Evolutionary conservation across 495 filamentous ascomycete genomes (phyloP).

Genomic region (Polyplosphaeria fusca): DNA sequence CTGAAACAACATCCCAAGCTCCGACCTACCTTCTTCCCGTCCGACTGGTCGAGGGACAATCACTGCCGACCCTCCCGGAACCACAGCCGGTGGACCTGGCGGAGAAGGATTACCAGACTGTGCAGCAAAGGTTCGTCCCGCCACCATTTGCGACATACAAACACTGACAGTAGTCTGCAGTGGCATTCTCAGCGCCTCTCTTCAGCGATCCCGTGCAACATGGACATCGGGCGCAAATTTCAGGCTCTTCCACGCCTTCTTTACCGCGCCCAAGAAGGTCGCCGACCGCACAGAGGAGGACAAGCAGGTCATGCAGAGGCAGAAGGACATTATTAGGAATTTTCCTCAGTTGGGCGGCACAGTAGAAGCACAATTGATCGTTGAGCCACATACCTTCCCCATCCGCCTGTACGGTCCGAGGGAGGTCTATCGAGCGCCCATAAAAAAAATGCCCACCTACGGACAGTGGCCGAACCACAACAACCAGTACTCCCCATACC

Average conservation of each 20-base stretch:
- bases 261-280: slow-evolving; percentile 43
- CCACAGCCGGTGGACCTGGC: slow-evolving; percentile 65
- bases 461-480: slow-evolving; percentile 29
- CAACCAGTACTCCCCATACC: slow-evolving; percentile 19
- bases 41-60: slow-evolving; percentile 61
- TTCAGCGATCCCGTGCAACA: slow-evolving; percentile 78
- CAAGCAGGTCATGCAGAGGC: slow-evolving; percentile 61
- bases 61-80: slow-evolving; percentile 68
- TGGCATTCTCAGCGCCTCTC: slow-evolving; percentile 76
- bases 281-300: slow-evolving; percentile 64
- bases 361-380: slow-evolving; percentile 58
- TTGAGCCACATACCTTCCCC: slow-evolving; percentile 90
- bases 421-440: slow-evolving; percentile 44
- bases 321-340: slow-evolving; percentile 79
- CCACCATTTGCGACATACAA: too few relatives aligned
- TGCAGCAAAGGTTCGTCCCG: slow-evolving; percentile 71
- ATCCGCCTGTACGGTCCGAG: slow-evolving; percentile 82
- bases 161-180: too few relatives aligned
- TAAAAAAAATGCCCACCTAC: slow-evolving; percentile 32
- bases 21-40: slow-evolving; percentile 55
- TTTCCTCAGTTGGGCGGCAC: slow-evolving; percentile 61
- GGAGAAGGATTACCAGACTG: slow-evolving; percentile 70
- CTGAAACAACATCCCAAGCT: slow-evolving; percentile 36
- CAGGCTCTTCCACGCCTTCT: slow-evolving; percentile 91
- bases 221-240: slow-evolving; percentile 85